phyloP scores from a whole-genome alignment of 192 early-diverging fungal species.

The Pilaira anomala region DNA sequence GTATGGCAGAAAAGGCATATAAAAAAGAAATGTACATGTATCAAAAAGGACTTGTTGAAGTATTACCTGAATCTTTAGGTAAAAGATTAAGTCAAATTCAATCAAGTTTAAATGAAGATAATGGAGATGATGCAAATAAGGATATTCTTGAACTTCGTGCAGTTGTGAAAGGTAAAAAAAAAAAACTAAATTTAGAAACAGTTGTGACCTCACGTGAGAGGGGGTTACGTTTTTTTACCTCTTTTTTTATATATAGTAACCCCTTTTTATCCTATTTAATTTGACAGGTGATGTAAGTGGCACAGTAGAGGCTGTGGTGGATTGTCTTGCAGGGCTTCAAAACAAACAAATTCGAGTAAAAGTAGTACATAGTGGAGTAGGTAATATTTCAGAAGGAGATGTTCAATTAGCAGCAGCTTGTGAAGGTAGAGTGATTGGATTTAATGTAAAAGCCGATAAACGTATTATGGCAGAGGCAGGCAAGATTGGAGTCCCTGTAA shows the following conservation, averaged over 20 bases:
- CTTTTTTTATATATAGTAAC: background rate
- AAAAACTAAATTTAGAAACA: background rate
- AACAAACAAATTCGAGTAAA: slow-evolving; percentile 70
- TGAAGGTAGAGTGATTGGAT: slow-evolving; percentile 72
- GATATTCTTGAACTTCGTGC: slow-evolving; percentile 51
- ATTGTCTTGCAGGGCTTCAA: slow-evolving; percentile 73
- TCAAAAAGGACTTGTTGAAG: slow-evolving; percentile 56
- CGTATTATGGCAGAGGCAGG: slow-evolving; percentile 60
- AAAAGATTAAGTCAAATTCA: slow-evolving; percentile 32
- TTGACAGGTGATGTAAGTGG: slow-evolving; percentile 83
- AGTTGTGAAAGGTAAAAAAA: slow-evolving; percentile 64
- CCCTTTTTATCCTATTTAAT: slow-evolving; percentile 11
- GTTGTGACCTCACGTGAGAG: background rate
- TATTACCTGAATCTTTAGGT: slow-evolving; percentile 47
- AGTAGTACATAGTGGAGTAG: slow-evolving; percentile 79
- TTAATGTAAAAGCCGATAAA: slow-evolving; percentile 86
- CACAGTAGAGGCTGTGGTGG: slow-evolving; percentile 82
- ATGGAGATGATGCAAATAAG: slow-evolving; percentile 36
- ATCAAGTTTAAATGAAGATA: slow-evolving; percentile 31
- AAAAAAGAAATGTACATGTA: slow-evolving; percentile 64
- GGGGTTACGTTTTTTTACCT: background rate
- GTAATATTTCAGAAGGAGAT: slow-evolving; percentile 83
- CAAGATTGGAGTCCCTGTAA: slow-evolving; percentile 60
- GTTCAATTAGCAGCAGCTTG: slow-evolving; percentile 66
- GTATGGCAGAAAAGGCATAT: slow-evolving; percentile 46